phyloP scores from a whole-genome alignment of 495 filamentous ascomycete genomes.

The Talaromyces thailandensis region DNA sequence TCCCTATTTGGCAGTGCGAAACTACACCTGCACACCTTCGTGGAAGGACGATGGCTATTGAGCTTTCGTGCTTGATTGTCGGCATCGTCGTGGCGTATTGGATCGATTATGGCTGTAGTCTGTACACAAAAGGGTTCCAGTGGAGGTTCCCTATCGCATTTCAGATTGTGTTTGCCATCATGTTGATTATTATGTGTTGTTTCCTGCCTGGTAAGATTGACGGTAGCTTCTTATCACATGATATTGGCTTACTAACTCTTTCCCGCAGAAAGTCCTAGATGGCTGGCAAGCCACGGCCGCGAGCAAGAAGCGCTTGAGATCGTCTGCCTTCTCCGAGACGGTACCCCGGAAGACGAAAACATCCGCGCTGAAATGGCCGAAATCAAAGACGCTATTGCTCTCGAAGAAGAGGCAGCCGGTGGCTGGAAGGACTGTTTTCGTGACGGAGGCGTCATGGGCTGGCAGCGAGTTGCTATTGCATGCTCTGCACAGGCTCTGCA shows the following conservation, averaged over 20 bases:
- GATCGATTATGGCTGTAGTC: conserved; percentile 45
- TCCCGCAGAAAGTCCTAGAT: conserved; percentile 37
- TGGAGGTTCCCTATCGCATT: conserved; percentile 53
- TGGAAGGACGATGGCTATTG: conserved; percentile 68
- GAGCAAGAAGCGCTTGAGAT: conserved; percentile 41
- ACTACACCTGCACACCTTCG: conserved; percentile 64
- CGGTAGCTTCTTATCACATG: conserved; percentile 37
- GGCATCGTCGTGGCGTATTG: conserved; percentile 61
- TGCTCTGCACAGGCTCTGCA: conserved; percentile 45
- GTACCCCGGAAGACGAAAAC: conserved; percentile 14
- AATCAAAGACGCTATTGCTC: conserved; percentile 24
- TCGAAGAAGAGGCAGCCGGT: conserved; percentile 3
- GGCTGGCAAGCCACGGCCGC: conserved; percentile 42
- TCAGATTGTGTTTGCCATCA: conserved; percentile 49
- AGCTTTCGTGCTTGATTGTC: conserved; percentile 64
- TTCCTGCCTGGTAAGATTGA: conserved; percentile 58
- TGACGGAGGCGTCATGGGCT: conserved; percentile 7
- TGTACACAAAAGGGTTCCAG: conserved; percentile 34
- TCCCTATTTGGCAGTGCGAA: conserved; percentile 74
- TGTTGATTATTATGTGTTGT: conserved; percentile 45
- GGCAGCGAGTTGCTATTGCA: conserved; percentile 32
- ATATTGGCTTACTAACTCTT: not conserved
- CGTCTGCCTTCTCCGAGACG: conserved; percentile 34
- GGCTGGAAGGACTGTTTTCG: conserved; percentile 7
- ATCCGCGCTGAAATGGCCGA: conserved; percentile 14